Evolutionary conservation across 2,329 filamentous ascomycete species (phyloP), one percentile per base, ranked within the genome.

Genomic region (Beauveria asiatica): DNA sequence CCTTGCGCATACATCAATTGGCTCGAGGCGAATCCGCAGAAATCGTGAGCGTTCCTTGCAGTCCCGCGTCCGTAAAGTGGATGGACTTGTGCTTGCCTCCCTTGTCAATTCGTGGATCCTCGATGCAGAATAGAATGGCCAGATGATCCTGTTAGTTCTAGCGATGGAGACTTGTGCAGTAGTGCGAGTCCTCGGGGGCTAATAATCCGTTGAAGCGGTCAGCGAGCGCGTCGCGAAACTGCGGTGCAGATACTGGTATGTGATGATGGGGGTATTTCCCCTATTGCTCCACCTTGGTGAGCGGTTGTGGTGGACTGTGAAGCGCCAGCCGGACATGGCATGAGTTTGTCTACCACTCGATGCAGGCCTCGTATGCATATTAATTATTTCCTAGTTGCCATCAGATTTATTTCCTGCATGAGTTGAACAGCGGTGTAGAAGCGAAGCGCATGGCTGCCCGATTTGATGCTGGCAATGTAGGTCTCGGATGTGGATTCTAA

Each of bases 11-110:
- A 9, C 53, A 56, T 16, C n/a, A 46, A 56, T 56, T 57, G 45
- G 46, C n/a, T 21, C 33, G 37, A 51, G 48, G 37, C 9, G 19
- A 23, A 46, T 53, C 57, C 57, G 49, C 57, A 23, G 11, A 44
- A 52, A 53, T 59, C 49, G 49, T 53, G 56, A 59, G 48, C 49
- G 57, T 59, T 53, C 48, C 57, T 59, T 52, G 57, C 48, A 59
- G 48, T 59, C 48, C 57, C 49, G 48, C 10, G 46, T 49, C 37
- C 46, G 44, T 51, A 30, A 51, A 50, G 56, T n/a, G 33, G 45
- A 21, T 25, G 16, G 45, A 25, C 46, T 17, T 21, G 33, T 27
- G 17, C 30, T 30, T 17, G 21, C 21, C 13, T 41, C 25, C 27
- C 57, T 52, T 53, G 48, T 17, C 21, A 52, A 30, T 46, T 39